Conservation (phyloP, 768 basidiomycete genomes). For the Neoboletus subvelutipes region DNA sequence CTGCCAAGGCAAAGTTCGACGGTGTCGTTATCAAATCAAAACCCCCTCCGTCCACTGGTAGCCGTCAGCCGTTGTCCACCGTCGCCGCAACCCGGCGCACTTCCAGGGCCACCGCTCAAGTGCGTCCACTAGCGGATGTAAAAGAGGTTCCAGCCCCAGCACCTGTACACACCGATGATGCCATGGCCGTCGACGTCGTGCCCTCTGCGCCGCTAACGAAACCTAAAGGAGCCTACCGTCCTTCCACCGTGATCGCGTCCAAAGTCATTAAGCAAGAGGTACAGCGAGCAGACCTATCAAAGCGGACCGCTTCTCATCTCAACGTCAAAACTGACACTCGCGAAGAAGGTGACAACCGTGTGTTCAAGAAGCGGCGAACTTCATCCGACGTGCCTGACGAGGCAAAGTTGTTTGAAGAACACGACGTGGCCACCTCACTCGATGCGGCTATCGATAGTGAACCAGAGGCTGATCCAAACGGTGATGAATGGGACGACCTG, state of each 20-base stretch:
- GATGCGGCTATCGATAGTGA: constrained; percentile 45
- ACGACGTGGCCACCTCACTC: constrained; percentile 43
- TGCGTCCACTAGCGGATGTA: constrained; percentile 29
- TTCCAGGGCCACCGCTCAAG: constrained; percentile 29
- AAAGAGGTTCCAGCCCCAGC: constrained; percentile 25
- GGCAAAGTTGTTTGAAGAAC: constrained; percentile 44
- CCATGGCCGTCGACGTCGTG: constrained; percentile 50
- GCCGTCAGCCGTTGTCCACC: constrained; percentile 56
- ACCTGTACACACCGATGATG: constrained; percentile 45
- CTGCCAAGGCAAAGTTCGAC: constrained; percentile 53
- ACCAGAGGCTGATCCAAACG: constrained; percentile 64
- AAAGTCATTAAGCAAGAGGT: constrained; percentile 30
- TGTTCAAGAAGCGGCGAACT: constrained; percentile 73
- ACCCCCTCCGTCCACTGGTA: constrained; percentile 22
- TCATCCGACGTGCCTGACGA: constrained; percentile 60
- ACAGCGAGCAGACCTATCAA: constrained; percentile 27
- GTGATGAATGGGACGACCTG: constrained; percentile 81
- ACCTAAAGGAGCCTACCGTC: constrained; percentile 26
- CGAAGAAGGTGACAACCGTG: constrained; percentile 57
- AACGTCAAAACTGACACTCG: constrained; percentile 37
- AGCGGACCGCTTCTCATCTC: constrained; percentile 35
- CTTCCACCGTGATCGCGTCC: constrained; percentile 22
- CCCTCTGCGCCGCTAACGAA: constrained; percentile 18
- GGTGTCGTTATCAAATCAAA: constrained; percentile 63
- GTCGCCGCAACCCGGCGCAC: constrained; percentile 47